A percentile compares a stretch with the other conserved stretches of the same genome.
Conservation (phyloP, 1,139 yeast genomes). For the Zygoascus meyerae region DNA sequence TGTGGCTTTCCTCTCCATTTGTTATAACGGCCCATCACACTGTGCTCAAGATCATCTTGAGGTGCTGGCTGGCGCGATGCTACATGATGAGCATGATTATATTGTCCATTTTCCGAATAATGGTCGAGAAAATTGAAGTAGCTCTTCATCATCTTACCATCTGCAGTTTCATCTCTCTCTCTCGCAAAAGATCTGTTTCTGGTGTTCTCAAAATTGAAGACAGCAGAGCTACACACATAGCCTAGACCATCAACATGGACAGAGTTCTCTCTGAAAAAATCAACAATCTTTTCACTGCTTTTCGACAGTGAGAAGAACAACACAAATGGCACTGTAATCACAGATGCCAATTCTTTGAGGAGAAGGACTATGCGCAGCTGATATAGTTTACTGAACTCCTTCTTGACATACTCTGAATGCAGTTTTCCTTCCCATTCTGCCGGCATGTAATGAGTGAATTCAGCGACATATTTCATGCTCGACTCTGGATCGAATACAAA, state of each 20-base stretch:
- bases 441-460: constrained; percentile 87
- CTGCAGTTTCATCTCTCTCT: constrained; percentile 42
- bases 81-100: constrained; percentile 1
- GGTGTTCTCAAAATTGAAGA: constrained; percentile 61
- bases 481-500: constrained; percentile 87
- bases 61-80: constrained; percentile 3
- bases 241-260: constrained; percentile 93
- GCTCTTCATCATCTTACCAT: constrained; percentile 89
- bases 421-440: constrained; percentile 75
- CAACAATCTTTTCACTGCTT: constrained; percentile 68
- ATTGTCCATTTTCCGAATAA: constrained; percentile 42
- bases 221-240: constrained; percentile 88
- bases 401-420: constrained; percentile 77
- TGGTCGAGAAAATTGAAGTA: constrained; percentile 82
- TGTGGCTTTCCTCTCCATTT: constrained; percentile 11
- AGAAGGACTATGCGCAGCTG: constrained; percentile 69
- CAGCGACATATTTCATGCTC: constrained; percentile 67
- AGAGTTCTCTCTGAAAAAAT: constrained; percentile 83
- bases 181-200: constrained; percentile 11
- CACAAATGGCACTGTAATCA: constrained; percentile 79
- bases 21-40: constrained; percentile 29
- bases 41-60: constrained; percentile 22
- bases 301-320: constrained; percentile 77
- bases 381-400: constrained; percentile 74
- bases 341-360: constrained; percentile 70